Conservation (phyloP, 2,329 filamentous ascomycete species). For the Cercospora sp. region DNA sequence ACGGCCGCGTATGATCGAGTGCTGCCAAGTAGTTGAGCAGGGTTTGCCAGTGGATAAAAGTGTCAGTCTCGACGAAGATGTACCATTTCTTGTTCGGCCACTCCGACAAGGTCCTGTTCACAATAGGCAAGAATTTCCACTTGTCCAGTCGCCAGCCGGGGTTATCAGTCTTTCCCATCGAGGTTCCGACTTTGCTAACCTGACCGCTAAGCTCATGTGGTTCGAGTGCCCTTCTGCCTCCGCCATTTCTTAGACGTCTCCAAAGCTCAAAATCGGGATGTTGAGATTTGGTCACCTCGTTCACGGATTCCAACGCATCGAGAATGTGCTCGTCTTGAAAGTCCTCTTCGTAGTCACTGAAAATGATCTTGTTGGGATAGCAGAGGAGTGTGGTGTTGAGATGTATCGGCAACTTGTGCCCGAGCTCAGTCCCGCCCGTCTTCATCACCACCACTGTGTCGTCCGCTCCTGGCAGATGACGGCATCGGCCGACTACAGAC, state of each 20-base stretch:
- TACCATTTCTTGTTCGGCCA: conserved; percentile 57
- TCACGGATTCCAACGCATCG: conserved; percentile 32
- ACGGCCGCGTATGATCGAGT: conserved; percentile 44
- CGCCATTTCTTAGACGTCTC: conserved; percentile 23
- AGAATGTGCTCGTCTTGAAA: conserved; percentile 40
- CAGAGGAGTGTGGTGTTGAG: conserved; percentile 41
- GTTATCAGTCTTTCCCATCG: conserved; percentile 23
- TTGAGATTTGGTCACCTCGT: conserved; percentile 17
- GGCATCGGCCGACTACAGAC: conserved; percentile 19
- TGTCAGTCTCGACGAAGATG: conserved; percentile 60
- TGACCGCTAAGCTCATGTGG: conserved; percentile 28
- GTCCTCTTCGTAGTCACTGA: conserved; percentile 42
- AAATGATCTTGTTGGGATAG: conserved; percentile 39
- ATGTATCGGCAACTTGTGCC: conserved; percentile 36
- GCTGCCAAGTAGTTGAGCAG: conserved; percentile 43
- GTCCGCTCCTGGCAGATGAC: conserved; percentile 39
- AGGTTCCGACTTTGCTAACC: conserved; percentile 12
- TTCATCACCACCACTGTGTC: conserved; percentile 56
- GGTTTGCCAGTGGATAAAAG: conserved; percentile 55
- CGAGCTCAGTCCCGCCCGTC: conserved; percentile 38
- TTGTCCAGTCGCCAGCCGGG: conserved; percentile 54
- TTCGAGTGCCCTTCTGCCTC: conserved; percentile 22
- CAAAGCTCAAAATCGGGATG: conserved; percentile 34
- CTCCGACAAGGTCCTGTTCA: conserved; percentile 46
- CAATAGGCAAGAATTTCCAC: conserved; percentile 57